Percentiles rank a stretch among this genome's conserved stretches.
Evolutionary conservation across 31 red algal species (phyloP).

Genomic region (Endocladia muricata): DNA sequence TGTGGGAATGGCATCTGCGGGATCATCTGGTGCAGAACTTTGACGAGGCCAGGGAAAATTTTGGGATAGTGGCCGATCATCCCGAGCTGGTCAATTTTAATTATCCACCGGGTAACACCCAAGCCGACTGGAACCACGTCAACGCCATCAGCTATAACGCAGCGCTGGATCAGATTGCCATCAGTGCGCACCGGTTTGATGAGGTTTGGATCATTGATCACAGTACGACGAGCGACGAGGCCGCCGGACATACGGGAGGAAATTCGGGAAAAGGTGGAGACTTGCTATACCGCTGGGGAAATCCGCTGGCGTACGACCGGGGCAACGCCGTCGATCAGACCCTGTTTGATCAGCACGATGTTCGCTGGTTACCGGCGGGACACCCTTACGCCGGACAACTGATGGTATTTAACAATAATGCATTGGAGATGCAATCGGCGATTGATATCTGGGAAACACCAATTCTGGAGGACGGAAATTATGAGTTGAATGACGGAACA

Average conservation of each 20-base stretch:
- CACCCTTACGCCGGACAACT: too few relatives aligned
- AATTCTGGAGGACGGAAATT: too few relatives aligned
- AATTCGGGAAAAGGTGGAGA: background rate
- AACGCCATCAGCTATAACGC: background rate
- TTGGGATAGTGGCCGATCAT: constrained; percentile 1
- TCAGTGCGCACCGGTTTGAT: background rate
- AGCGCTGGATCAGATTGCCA: background rate
- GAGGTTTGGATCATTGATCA: constrained; percentile 16
- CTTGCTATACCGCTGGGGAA: constrained; percentile 3
- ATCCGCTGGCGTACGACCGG: background rate
- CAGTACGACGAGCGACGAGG: background rate
- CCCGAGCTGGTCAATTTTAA: background rate
- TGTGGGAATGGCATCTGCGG: background rate
- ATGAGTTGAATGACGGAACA: too few relatives aligned
- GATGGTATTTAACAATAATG: too few relatives aligned
- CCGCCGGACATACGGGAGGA: background rate
- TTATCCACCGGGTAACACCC: background rate
- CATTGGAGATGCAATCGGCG: too few relatives aligned
- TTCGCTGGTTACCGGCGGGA: too few relatives aligned
- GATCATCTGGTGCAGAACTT: constrained; percentile 3
- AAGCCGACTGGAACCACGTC: background rate
- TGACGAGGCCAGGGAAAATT: background rate
- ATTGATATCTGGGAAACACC: too few relatives aligned
- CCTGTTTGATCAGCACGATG: background rate
- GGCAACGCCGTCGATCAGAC: background rate